Base-by-base conservation (phyloP, 2,329 filamentous ascomycete species). In the Aspergillus cejpii region DNA sequence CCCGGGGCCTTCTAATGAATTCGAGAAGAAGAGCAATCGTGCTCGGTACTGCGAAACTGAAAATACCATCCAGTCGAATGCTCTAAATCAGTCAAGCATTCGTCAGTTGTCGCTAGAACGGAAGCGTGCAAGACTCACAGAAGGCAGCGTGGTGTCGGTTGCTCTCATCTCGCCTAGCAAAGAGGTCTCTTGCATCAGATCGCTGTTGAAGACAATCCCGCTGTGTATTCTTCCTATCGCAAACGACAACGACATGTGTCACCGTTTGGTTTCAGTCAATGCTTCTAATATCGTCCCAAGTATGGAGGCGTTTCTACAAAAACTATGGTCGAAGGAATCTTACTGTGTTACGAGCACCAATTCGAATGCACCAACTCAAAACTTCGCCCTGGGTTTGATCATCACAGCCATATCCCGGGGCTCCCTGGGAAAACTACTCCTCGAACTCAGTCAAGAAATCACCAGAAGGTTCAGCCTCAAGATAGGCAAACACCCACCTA, bases 121-220 rank as follows among this genome's bases (percentile, higher is more conserved):
- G 17, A 34, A 34, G 31, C 31, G 31, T 6, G 14, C 14, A 34
- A 34, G 11, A 4, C 31, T 34, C 10, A 20, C 31, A 15, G 15
- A 34, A 11, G 11, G 11, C 17, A 12, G 1, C 11, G 15, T 20
- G 8, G 8, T 11, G 10, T 10, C 5, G 6, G 5, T 17, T 11
- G 17, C 17, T 34, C 31, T 15, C 11, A 34, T 5, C 7, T 34
- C 31, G 6, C 17, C 10, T 4, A 34, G 15, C 33, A 21, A 43
- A 17, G 2, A 6, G 3, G 12, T 19, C 1, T 2, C 5, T 15
- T 27, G 3, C 21, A 41, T 47, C 3, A 14, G 45, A 38, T 61
- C 59, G 2, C 62, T 58, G 3, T 45, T 64, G 7, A 49, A 41
- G 6, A 61, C 52, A 6, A 47, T 64, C 19, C 61, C 62, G 2